phyloP scores from a whole-genome alignment of 202 grass and related monocot genomes.

The Schoenoplectus triqueter region DNA sequence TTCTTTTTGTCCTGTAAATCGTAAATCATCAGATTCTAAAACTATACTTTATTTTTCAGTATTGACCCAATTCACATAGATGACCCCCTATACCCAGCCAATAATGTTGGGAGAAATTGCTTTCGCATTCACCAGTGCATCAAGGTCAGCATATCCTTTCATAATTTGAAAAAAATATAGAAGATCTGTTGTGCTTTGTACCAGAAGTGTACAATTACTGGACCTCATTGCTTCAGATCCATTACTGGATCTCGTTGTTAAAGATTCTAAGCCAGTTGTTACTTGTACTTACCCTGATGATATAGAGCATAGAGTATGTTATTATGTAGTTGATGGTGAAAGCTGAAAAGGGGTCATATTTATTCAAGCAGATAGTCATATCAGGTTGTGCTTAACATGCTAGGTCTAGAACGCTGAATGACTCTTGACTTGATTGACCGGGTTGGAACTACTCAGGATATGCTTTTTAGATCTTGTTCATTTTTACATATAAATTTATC shows the following conservation, averaged over 20 bases:
- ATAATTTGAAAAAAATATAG: constrained; percentile 11
- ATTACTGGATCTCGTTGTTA: no score
- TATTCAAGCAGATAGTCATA: neutral
- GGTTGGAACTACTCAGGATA: neutral
- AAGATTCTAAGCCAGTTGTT: neutral
- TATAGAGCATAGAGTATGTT: neutral
- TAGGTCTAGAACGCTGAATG: neutral
- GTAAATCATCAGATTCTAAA: constrained; percentile 28
- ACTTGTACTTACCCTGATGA: constrained; percentile 16
- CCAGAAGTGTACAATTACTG: constrained; percentile 27
- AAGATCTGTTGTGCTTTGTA: neutral
- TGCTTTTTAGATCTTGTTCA: neutral
- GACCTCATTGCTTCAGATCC: neutral
- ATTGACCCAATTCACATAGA: constrained; percentile 99
- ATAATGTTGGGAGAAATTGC: constrained; percentile 99
- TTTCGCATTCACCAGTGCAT: constrained; percentile 99
- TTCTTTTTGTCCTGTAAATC: constrained; percentile 6
- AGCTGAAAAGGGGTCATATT: neutral
- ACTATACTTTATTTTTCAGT: constrained; percentile 50
- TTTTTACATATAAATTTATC: constrained; percentile 1
- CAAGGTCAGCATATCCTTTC: constrained; percentile 61
- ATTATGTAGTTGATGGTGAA: neutral
- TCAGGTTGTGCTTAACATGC: neutral
- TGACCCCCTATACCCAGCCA: constrained; percentile 86
- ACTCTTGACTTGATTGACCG: neutral